A percentile compares a stretch with the other conserved stretches of the same genome.
Conservation (phyloP, 2,329 filamentous ascomycete genomes). For the Venturiaceae sp. region DNA sequence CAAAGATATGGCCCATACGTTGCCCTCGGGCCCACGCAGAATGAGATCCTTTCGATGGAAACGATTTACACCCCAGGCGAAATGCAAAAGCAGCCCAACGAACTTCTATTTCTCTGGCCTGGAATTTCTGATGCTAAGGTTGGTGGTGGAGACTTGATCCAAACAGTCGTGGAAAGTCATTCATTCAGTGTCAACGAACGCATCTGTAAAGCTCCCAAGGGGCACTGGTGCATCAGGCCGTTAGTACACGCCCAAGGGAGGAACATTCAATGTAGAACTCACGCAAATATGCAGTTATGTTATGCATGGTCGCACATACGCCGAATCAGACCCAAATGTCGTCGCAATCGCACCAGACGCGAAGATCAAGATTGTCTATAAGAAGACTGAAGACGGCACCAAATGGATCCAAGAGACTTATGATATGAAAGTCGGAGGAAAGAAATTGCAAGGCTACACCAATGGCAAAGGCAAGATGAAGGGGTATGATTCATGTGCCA, state of each 20-base stretch:
- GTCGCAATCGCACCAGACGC: neutral
- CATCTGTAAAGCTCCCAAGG: neutral
- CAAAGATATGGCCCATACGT: neutral
- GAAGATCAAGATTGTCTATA: neutral
- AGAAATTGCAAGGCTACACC: neutral
- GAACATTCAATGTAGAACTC: neutral
- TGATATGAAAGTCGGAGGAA: neutral
- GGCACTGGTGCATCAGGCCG: neutral
- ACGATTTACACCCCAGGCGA: neutral
- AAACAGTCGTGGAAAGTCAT: neutral
- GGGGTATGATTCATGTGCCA: neutral
- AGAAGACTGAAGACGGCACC: neutral
- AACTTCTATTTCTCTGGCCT: neutral
- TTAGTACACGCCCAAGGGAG: too few species aligned
- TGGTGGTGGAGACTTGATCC: neutral
- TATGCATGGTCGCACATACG: neutral
- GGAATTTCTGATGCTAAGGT: neutral
- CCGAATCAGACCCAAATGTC: neutral
- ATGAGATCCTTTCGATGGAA: neutral
- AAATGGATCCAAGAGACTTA: neutral
- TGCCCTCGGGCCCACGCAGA: neutral
- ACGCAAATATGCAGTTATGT: neutral
- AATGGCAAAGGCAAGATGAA: neutral
- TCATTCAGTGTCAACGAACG: neutral
- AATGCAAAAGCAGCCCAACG: neutral